phyloP scores from a whole-genome alignment of 768 basidiomycete genomes.

The Rhodotorula graminis region DNA sequence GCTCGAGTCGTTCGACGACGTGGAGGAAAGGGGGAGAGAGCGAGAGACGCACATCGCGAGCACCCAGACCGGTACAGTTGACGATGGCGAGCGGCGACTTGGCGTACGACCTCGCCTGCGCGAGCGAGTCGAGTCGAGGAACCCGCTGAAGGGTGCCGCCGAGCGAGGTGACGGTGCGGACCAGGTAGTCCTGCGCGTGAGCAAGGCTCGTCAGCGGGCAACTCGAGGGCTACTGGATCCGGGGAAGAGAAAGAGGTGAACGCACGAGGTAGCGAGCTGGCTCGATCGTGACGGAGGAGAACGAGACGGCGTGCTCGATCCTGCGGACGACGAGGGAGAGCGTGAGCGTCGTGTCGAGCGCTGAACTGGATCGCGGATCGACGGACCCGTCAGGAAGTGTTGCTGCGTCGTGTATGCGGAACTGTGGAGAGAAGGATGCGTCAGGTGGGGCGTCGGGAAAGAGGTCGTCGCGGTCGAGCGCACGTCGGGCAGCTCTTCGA shows the following conservation, averaged over 20 bases:
- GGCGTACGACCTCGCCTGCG: conserved; percentile 14
- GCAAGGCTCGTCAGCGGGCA: background rate
- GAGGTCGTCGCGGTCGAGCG: background rate
- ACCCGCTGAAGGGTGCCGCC: conserved; percentile 41
- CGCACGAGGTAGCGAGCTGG: conserved; percentile 40
- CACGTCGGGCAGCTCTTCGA: conserved; percentile 47
- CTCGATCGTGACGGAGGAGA: conserved; percentile 48
- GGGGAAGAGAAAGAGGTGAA: too few relatives aligned
- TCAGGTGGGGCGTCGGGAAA: background rate
- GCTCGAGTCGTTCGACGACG: too few relatives aligned
- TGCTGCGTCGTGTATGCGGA: conserved; percentile 15
- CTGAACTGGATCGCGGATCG: background rate
- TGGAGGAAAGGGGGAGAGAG: background rate
- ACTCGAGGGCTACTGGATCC: too few relatives aligned
- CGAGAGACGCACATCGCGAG: conserved; percentile 18
- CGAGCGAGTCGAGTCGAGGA: conserved; percentile 39
- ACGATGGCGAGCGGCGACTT: conserved; percentile 31
- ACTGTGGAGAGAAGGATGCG: background rate
- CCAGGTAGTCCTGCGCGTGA: conserved; percentile 38
- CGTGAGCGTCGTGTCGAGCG: background rate
- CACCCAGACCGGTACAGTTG: conserved; percentile 46
- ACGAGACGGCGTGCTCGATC: conserved; percentile 43
- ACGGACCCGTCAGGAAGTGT: conserved; percentile 14
- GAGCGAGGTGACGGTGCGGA: conserved; percentile 31
- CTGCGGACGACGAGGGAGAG: background rate